Percentiles rank a stretch among this genome's conserved stretches.
phyloP scores from a whole-genome alignment of 495 filamentous ascomycete genomes.

The Aspergillus egyptiacus region DNA sequence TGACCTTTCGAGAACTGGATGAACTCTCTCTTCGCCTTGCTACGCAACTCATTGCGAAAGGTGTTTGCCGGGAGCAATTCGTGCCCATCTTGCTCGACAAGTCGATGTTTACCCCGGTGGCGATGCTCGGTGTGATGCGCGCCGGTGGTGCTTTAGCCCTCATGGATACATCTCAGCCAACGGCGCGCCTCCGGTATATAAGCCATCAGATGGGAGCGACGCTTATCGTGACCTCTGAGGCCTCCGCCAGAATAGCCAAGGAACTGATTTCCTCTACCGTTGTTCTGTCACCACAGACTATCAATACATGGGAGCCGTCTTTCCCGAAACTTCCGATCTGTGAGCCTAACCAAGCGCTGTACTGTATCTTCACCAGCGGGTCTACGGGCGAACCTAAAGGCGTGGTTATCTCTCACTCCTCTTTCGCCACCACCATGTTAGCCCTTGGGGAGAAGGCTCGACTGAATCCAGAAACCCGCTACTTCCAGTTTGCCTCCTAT shows the following conservation, averaged over 20 bases:
- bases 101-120: slow-evolving; percentile 30
- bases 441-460: background rate
- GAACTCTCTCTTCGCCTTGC: slow-evolving; percentile 11
- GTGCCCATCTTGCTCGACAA: slow-evolving; percentile 44
- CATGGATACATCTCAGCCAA: slow-evolving; percentile 36
- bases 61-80: slow-evolving; percentile 23
- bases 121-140: slow-evolving; percentile 38
- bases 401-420: slow-evolving; percentile 31
- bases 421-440: slow-evolving; percentile 6
- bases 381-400: slow-evolving; percentile 39
- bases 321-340: slow-evolving; percentile 1
- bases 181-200: slow-evolving; percentile 35
- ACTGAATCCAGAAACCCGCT: background rate
- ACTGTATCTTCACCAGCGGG: slow-evolving; percentile 39
- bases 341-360: too few species aligned
- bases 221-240: background rate
- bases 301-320: background rate
- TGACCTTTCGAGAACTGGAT: slow-evolving; percentile 21
- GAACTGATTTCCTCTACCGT: background rate
- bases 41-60: slow-evolving; percentile 23
- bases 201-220: background rate
- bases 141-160: slow-evolving; percentile 42
- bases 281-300: background rate
- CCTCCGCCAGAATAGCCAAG: too few species aligned
- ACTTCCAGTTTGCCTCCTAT: background rate